Percentiles rank a stretch among this genome's conserved stretches.
These are phyloP conservation scores for Linanthus parryae DNA, from an alignment of 148 eudicot genomes.

Conservation along the genomic window DNA sequence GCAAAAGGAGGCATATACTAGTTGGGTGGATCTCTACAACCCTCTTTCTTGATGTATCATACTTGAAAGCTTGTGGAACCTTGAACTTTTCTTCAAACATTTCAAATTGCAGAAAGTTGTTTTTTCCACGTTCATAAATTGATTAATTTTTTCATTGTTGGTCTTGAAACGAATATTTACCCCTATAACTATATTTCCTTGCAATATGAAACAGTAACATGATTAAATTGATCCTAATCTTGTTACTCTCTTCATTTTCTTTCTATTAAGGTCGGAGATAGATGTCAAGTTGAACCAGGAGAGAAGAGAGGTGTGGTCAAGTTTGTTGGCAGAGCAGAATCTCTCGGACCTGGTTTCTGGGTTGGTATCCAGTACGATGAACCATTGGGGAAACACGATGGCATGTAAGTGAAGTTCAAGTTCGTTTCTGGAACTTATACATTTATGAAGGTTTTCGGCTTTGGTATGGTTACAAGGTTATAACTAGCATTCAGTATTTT, in stretches of 20 bases:
- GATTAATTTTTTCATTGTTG: too few species aligned
- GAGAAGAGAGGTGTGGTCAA: conserved; percentile 88
- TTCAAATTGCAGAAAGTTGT: too few species aligned
- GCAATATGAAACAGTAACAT: too few species aligned
- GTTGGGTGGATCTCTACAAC: too few species aligned
- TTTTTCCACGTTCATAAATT: too few species aligned
- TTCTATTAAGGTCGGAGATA: conserved; percentile 69
- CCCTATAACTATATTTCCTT: neutral
- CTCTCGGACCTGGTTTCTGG: conserved; percentile 89
- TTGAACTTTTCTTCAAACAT: too few species aligned
- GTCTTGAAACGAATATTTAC: neutral
- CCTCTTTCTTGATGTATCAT: too few species aligned
- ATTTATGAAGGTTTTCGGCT: neutral
- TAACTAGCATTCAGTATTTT: neutral
- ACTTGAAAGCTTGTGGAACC: too few species aligned
- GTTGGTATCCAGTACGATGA: conserved; percentile 93
- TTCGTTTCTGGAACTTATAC: neutral
- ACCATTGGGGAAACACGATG: conserved; percentile 95
- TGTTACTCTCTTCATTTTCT: conserved; percentile 5
- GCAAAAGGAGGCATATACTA: too few species aligned
- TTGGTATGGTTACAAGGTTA: too few species aligned
- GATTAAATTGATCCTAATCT: neutral
- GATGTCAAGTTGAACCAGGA: conserved; percentile 95
- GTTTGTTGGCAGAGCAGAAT: conserved; percentile 81
- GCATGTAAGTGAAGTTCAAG: conserved; percentile 50